These are phyloP conservation scores for Trichophaea hybrida DNA, from an alignment of 2,329 filamentous ascomycete genomes.

Conservation along the genomic window DNA sequence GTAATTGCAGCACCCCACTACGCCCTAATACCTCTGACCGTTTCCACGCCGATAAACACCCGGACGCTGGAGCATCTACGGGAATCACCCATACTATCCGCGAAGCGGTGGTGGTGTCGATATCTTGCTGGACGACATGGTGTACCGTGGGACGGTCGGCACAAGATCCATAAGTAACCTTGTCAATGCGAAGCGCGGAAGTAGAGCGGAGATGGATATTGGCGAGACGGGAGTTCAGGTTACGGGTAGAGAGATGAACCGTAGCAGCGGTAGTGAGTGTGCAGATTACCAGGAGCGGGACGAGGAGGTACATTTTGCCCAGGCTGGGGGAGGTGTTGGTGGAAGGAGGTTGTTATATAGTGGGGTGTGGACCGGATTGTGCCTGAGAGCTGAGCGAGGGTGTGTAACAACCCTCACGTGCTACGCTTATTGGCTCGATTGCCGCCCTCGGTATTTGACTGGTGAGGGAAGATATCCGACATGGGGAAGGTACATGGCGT, in stretches of 20 bases:
- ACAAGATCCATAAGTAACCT: constrained; percentile 2
- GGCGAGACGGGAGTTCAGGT: constrained; percentile 11
- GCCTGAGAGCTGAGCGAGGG: too few species aligned
- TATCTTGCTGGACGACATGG: background rate
- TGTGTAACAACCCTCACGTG: too few species aligned
- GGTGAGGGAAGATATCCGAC: too few species aligned
- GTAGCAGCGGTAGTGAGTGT: background rate
- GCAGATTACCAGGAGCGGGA: background rate
- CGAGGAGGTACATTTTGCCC: background rate
- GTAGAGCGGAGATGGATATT: constrained; percentile 12
- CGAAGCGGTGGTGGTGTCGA: constrained; percentile 3
- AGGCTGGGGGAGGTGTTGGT: background rate
- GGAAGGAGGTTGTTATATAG: too few species aligned
- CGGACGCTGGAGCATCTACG: constrained; percentile 30
- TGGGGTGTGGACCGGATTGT: too few species aligned
- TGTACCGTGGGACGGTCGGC: constrained; percentile 4
- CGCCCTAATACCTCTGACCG: constrained; percentile 32
- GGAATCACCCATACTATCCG: constrained; percentile 35
- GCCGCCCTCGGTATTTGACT: too few species aligned
- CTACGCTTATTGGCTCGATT: too few species aligned
- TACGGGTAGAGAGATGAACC: background rate
- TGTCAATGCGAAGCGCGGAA: constrained; percentile 9
- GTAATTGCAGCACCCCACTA: constrained; percentile 30
- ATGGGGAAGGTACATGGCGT: too few species aligned
- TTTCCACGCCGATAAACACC: constrained; percentile 36